phyloP scores from a whole-genome alignment of 345 rosid species.

The Iberis pinnata region DNA sequence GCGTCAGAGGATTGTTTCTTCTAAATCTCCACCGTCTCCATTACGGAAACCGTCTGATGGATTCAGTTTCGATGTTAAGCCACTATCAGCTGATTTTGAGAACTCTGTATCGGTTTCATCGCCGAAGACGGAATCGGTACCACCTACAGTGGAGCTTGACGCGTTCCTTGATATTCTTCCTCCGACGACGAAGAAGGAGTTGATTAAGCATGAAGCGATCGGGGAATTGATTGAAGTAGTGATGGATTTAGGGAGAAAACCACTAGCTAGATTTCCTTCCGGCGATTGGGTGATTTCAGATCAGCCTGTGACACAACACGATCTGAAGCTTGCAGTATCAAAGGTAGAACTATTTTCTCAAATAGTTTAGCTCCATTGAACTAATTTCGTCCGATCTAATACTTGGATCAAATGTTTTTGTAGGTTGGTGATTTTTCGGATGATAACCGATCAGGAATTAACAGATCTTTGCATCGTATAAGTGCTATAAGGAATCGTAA shows the following conservation, averaged over 20 bases:
- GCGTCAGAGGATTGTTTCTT: conserved; percentile 38
- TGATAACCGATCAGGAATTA: conserved; percentile 85
- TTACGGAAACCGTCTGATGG: conserved; percentile 47
- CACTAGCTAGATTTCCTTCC: conserved; percentile 85
- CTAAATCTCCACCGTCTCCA: conserved; percentile 40
- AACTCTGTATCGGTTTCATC: conserved; percentile 31
- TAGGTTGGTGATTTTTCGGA: conserved; percentile 95
- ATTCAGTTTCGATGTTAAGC: conserved; percentile 40
- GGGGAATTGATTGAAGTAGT: conserved; percentile 82
- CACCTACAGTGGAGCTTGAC: conserved; percentile 49
- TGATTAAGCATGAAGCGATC: conserved; percentile 47
- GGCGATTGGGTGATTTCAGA: conserved; percentile 87
- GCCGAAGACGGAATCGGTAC: conserved; percentile 10
- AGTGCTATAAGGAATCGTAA: conserved; percentile 93
- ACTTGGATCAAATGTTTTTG: neutral
- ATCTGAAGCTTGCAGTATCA: conserved; percentile 64
- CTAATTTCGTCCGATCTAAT: conserved; percentile 9
- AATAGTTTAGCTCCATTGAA: too few relatives aligned
- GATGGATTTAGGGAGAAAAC: conserved; percentile 88
- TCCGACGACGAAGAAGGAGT: conserved; percentile 47
- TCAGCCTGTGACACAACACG: conserved; percentile 57
- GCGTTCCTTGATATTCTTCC: conserved; percentile 75
- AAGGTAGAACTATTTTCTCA: conserved; percentile 41
- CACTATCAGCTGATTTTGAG: conserved; percentile 28
- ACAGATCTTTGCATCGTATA: conserved; percentile 87